Conservation (phyloP, 208 protist genomes). For the Trypanosoma lewisi region DNA sequence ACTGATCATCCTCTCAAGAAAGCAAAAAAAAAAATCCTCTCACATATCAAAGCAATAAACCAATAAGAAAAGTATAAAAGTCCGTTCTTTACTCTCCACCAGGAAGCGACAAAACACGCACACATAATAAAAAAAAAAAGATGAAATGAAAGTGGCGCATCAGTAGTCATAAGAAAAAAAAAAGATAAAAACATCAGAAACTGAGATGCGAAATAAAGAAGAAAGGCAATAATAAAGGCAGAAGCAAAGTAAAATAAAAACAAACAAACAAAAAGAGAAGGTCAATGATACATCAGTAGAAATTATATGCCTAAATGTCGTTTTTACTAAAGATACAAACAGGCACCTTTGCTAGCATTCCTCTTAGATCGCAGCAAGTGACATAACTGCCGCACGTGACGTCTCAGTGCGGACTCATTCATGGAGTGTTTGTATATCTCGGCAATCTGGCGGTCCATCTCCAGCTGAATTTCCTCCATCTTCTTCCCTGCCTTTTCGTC, state of each 20-base stretch:
- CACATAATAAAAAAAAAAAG: too few relatives aligned
- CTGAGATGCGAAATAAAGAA: too few relatives aligned
- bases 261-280: constrained; percentile 8
- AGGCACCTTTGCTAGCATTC: constrained; percentile 3
- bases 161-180: too few relatives aligned
- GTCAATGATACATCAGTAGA: constrained; percentile 3
- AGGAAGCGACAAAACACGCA: too few relatives aligned
- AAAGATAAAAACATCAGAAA: too few relatives aligned
- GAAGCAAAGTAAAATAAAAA: not conserved
- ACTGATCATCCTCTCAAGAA: too few relatives aligned
- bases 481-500: constrained; percentile 56
- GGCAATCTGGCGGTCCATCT: constrained; percentile 38
- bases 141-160: too few relatives aligned
- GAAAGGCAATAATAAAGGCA: too few relatives aligned
- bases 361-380: constrained; percentile 28
- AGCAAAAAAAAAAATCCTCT: too few relatives aligned
- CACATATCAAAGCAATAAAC: too few relatives aligned
- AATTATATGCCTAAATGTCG: not conserved
- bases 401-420: constrained; percentile 32
- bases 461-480: constrained; percentile 37
- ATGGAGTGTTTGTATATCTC: constrained; percentile 32
- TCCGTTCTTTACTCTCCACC: too few relatives aligned
- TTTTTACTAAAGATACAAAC: constrained; percentile 2
- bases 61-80: too few relatives aligned
- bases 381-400: constrained; percentile 41